Conservation (phyloP, 2,329 filamentous ascomycete species). For the Pseudocercospora eumusae region DNA sequence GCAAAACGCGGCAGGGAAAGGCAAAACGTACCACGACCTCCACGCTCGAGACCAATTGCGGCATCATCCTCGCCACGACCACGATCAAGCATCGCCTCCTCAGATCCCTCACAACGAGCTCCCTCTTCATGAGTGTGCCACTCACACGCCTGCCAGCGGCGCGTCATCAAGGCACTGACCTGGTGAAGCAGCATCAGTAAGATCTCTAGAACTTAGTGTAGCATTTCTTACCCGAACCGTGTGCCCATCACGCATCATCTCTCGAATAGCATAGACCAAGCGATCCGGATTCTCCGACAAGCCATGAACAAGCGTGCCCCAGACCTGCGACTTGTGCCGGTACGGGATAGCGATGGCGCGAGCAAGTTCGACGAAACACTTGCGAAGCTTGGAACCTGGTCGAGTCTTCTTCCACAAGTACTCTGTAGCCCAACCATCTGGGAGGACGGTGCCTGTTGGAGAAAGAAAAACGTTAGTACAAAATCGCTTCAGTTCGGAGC, state of each 20-base stretch:
- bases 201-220: neutral
- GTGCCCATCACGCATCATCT: neutral
- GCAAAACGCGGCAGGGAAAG: neutral
- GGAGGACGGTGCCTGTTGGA: conserved; percentile 6
- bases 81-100: conserved; percentile 10
- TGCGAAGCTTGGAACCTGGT: conserved; percentile 15
- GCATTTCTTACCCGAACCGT: neutral
- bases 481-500: neutral
- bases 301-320: conserved; percentile 16
- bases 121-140: conserved; percentile 21
- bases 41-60: neutral
- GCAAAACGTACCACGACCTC: neutral
- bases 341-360: conserved; percentile 21
- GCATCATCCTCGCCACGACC: conserved; percentile 10
- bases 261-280: conserved; percentile 14
- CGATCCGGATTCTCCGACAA: conserved; percentile 12
- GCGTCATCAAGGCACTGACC: conserved; percentile 14
- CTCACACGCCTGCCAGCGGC: conserved; percentile 16
- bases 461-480: neutral
- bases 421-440: conserved; percentile 19
- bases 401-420: conserved; percentile 20
- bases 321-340: conserved; percentile 10
- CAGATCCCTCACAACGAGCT: conserved; percentile 10
- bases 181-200: neutral
- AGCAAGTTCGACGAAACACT: conserved; percentile 19